Percentiles rank a stretch among this genome's conserved stretches.
phyloP scores from a whole-genome alignment of 2,329 filamentous ascomycete genomes.

The Rhinocladiella similis region DNA sequence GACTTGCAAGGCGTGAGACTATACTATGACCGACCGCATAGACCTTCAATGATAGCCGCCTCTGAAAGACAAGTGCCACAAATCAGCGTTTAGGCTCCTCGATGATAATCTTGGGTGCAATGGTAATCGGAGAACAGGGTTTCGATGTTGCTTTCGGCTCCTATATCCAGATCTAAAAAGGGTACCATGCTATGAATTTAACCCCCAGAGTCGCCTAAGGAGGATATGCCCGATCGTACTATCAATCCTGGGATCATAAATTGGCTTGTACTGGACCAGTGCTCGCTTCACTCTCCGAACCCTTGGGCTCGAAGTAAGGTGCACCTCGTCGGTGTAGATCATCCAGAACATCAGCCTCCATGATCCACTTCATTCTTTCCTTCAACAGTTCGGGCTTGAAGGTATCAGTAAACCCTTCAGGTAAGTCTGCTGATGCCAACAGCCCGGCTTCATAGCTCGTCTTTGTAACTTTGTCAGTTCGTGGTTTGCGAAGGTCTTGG shows the following conservation, averaged over 20 bases:
- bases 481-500: slow-evolving; percentile 38
- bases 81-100: too few relatives aligned
- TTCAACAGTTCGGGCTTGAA: slow-evolving; percentile 33
- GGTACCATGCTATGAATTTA: too few relatives aligned
- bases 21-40: too few relatives aligned
- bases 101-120: too few relatives aligned
- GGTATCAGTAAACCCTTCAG: slow-evolving; percentile 31
- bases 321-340: slow-evolving; percentile 32
- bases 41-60: too few relatives aligned
- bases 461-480: slow-evolving; percentile 37
- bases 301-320: slow-evolving; percentile 11
- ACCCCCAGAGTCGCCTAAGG: too few relatives aligned
- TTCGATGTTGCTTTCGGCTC: too few relatives aligned
- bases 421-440: slow-evolving; percentile 37
- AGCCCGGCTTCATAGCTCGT: slow-evolving; percentile 40
- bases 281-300: background rate
- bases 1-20: too few relatives aligned
- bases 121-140: too few relatives aligned
- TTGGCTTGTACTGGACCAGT: background rate
- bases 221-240: too few relatives aligned
- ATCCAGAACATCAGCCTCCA: slow-evolving; percentile 38
- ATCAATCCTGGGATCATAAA: background rate
- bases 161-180: too few relatives aligned
- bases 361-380: slow-evolving; percentile 40
- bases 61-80: too few relatives aligned